Base-by-base conservation (phyloP, 2,329 filamentous ascomycete species). In the Colletotrichum tanaceti region DNA sequence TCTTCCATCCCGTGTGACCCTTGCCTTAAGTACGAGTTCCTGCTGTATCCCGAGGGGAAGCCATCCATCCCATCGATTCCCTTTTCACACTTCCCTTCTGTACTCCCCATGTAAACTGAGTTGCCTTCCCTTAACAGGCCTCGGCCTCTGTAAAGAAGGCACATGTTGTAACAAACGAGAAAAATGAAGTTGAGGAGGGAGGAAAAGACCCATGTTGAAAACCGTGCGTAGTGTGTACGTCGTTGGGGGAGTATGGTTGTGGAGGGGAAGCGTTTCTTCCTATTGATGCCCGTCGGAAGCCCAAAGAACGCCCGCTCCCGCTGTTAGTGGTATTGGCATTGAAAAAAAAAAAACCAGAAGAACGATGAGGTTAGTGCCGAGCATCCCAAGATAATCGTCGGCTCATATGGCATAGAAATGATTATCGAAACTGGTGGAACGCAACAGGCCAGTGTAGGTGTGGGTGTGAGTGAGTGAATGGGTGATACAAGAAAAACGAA, bases 291-390 rank as follows among this genome's bases (percentile, higher is more conserved):
- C 47, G 28, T 43, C 11, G 32, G 44, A 58, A 46, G 22, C 18
- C 44, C 52, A 49, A 35, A 58, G 9, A 64, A 64, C 60, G 60
- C 59, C 60, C 39, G 59, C 64, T 49, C 46, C 14, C 43, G 39
- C 39, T 57, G n/a, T 22, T 53, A 16, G 18, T 41, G 35, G 24
- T 58, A 28, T 38, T 32, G 22, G n/a, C 11, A 28, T 32, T 52
- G 49, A 55, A 41, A 43, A 44, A 41, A 63, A 20, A 14, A 47
- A 41, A 43, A 32, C n/a, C n/a, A n/a, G n/a, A 28, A 38, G 3
- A 10, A 7, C 9, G 32, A 35, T 35, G 32, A 10, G 32, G 7
- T 3, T 10, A 10, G 10, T 35, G 28, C 5, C 43, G 4, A 35
- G 52, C 18, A 11, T 24, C 18, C 4, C 35, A 20, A 46, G 28